Base-by-base conservation (phyloP, 73 alveolate species). In the Paramecium caudatum region DNA sequence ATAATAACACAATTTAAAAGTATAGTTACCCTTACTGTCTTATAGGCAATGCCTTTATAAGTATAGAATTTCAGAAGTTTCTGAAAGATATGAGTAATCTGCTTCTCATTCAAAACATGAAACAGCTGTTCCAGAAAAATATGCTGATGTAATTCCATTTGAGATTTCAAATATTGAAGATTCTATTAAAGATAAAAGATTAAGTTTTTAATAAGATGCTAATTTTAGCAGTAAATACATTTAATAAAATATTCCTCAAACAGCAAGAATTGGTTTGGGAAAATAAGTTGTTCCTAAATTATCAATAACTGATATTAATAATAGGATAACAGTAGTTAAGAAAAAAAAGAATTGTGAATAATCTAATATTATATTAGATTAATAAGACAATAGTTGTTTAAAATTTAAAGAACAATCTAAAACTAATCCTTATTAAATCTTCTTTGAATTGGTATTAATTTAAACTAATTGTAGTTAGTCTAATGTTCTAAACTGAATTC, bases 51-150 rank as follows among this genome's bases (percentile, higher is more conserved):
- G 30, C 23, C 12, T 55, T 27, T 55, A 55, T 55, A 55, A 55
- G 7, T 55, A 12, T 55, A 37, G 30, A 55, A 55, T 55, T 19
- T 43, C 80, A 5, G 80, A 55, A 55, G 80, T 55, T 0, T 55
- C 80, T 55, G 80, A 55, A 21, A 55, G 80, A 27, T 55, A 55
- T 27, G 80, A 55, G 7, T 27, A 55, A 55, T 55, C 80, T 10
- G 80, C 23, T 55, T 55, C 23, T 7, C 23, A 37, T 2, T 10
- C 23, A 55, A 55, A 55, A 55, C 46, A 23, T 3, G 30, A 19
- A 0, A 4, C 8, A 17, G 30, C 9, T 55, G 80, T 27, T 10
- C 1, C 46, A 12, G 41, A 55, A 5, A 10, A 27, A 27, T 55
- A 9, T 55, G 12, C 80, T 55, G 80, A 27, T 21, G 80, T 55